A percentile compares a stretch with the other conserved stretches of the same genome.
Conservation (phyloP, 176 grass and related monocot genomes). For the Lolium multiflorum region DNA sequence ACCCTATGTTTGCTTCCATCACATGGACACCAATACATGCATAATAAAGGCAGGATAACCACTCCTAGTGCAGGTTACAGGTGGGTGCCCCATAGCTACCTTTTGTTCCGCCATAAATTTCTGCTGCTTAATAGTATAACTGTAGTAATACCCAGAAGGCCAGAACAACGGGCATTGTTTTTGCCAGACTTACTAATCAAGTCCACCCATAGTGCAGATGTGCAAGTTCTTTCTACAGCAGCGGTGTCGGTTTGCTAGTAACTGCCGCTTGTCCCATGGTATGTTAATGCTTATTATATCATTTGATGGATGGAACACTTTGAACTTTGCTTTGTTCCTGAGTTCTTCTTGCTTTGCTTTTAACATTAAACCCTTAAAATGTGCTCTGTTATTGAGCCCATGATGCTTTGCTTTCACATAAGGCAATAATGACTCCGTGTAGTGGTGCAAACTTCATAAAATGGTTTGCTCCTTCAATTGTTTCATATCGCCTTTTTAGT, state of each 20-base stretch:
- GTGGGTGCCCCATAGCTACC: slow-evolving; percentile 25
- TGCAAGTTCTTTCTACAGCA: slow-evolving; percentile 99
- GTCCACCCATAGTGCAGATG: slow-evolving; percentile 76
- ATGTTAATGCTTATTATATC: slow-evolving; percentile 56
- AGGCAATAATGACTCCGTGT: neutral
- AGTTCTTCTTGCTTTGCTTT: no score
- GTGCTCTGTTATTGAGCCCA: neutral
- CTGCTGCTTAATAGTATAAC: slow-evolving; percentile 19
- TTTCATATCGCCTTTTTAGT: neutral
- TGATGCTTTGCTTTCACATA: slow-evolving; percentile 18
- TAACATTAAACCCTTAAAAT: slow-evolving; percentile 21
- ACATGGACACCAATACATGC: neutral
- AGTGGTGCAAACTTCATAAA: slow-evolving; percentile 11
- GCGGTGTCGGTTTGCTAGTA: slow-evolving; percentile 95
- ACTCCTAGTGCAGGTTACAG: neutral
- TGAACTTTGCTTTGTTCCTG: slow-evolving; percentile 4
- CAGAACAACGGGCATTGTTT: slow-evolving; percentile 1
- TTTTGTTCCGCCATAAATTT: slow-evolving; percentile 27
- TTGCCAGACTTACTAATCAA: slow-evolving; percentile 60
- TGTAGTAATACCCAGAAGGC: slow-evolving; percentile 26
- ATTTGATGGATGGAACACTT: neutral
- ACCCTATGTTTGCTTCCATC: neutral
- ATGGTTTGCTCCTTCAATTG: slow-evolving; percentile 19
- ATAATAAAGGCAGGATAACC: neutral
- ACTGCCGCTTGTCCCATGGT: slow-evolving; percentile 98